phyloP scores from a whole-genome alignment of 2,329 filamentous ascomycete genomes.

The Epichloe gansuensis region DNA sequence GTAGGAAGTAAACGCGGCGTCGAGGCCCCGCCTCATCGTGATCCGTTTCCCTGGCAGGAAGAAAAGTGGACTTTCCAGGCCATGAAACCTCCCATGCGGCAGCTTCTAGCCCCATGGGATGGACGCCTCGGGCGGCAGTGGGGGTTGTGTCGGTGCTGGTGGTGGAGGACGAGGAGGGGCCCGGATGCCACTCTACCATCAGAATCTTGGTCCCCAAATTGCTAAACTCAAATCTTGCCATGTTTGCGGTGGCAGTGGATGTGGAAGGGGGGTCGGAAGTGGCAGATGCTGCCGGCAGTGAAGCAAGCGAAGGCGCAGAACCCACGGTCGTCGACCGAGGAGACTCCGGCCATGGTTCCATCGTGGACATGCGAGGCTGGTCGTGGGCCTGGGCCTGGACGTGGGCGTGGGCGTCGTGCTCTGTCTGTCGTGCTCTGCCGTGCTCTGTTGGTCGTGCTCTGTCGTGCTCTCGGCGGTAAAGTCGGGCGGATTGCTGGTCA shows the following conservation, averaged over 20 bases:
- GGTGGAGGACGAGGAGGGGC: constrained; percentile 7
- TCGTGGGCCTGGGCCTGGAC: not conserved
- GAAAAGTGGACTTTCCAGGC: constrained; percentile 64
- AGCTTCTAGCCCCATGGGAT: constrained; percentile 7
- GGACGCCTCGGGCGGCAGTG: constrained; percentile 2
- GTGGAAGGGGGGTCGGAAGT: constrained; percentile 3
- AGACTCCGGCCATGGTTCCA: constrained; percentile 21
- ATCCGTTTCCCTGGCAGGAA: constrained; percentile 41
- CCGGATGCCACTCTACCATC: constrained; percentile 77
- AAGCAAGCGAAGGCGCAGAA: not conserved
- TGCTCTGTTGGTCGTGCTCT: not conserved
- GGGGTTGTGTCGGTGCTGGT: not conserved
- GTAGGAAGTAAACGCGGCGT: constrained; percentile 65
- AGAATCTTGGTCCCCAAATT: constrained; percentile 82
- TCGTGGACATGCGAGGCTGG: constrained; percentile 4
- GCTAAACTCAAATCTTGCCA: constrained; percentile 72
- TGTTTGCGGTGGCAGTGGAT: constrained; percentile 22
- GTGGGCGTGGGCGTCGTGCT: not conserved
- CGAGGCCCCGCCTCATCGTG: constrained; percentile 23
- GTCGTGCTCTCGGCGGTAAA: constrained; percentile 6
- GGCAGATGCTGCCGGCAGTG: not conserved
- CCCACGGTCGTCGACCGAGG: constrained; percentile 16
- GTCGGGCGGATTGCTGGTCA: constrained; percentile 6
- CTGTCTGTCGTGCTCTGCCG: constrained; percentile 2
- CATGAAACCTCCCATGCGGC: constrained; percentile 65